Base-by-base conservation (phyloP, 352 stramenopile genomes). In the Phytophthora podocarpi region DNA sequence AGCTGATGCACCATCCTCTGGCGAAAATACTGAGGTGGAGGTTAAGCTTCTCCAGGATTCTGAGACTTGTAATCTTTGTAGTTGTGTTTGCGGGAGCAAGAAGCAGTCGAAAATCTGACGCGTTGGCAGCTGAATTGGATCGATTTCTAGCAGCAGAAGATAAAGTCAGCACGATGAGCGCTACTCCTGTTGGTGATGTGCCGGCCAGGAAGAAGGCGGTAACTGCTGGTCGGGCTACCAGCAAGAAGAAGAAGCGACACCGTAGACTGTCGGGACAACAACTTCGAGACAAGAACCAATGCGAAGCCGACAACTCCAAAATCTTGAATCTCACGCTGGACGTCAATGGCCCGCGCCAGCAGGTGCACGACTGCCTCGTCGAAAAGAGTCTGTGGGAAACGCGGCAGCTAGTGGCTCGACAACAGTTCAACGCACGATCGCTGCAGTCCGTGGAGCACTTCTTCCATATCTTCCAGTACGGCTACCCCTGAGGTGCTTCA, bases 301-400 rank as follows among this genome's bases (percentile, higher is more conserved):
- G 57, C 10, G 52, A 60, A 3, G 31, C 28, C 9, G 58, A 69
- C 40, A 45, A 56, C 34, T 65, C 48, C n/a, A 41, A 20, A 20
- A 30, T 73, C 18, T 35, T 66, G 20, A 62, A 69, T 26, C 41
- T 69, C 20, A 73, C 58, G 1, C 48, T 72, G 43, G 64, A 62
- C 49, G 41, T 73, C 39, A 69, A 69, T 27, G 26, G 61, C 7
- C 51, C 68, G 18, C 43, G 50, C 10, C 47, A 72, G 27, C 63
- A 71, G 26, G 26, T 71, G 31, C 50, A 55, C 16, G 34, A 59
- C 24, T 60, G 46, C 23, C 18, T 60, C 18, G 46, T 53, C 23
- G 32, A 32, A 15, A 61, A 57, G 30, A 37, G 49, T 15, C 5
- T 72, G 37, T 41, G 37, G 20, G 39, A 47, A 24, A 67, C 63